Evolutionary conservation across 2,329 filamentous ascomycete genomes (phyloP).

Genomic region (Calonectria henricotiae): DNA sequence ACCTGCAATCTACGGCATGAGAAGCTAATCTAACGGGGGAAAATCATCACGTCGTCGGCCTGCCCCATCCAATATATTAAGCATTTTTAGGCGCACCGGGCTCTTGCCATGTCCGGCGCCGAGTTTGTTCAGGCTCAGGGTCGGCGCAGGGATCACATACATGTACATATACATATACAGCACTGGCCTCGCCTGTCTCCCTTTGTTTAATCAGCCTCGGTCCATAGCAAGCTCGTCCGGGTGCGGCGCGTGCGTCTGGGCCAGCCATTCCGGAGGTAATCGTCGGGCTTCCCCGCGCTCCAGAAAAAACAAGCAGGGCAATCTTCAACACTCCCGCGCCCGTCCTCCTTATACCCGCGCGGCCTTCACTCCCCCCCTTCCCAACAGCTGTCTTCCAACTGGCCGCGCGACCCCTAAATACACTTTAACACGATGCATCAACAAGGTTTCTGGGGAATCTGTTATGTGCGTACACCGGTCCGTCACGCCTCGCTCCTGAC

Average conservation of each 20-base stretch:
- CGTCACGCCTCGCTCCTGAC: neutral
- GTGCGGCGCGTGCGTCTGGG: slow-evolving; percentile 37
- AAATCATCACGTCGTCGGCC: slow-evolving; percentile 8
- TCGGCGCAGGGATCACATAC: neutral
- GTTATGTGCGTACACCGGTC: slow-evolving; percentile 8
- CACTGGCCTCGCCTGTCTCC: slow-evolving; percentile 16
- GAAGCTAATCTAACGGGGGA: slow-evolving; percentile 13
- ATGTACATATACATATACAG: neutral
- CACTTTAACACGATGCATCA: slow-evolving; percentile 11
- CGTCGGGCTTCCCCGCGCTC: slow-evolving; percentile 43
- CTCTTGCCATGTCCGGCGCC: neutral
- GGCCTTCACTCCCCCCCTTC: neutral
- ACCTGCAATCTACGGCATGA: slow-evolving; percentile 14
- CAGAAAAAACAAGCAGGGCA: slow-evolving; percentile 1
- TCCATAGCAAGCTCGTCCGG: slow-evolving; percentile 29
- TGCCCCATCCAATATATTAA: neutral
- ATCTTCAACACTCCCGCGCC: slow-evolving; percentile 3
- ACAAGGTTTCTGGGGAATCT: slow-evolving; percentile 23
- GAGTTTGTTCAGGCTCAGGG: neutral
- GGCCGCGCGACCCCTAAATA: slow-evolving; percentile 11
- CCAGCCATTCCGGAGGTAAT: slow-evolving; percentile 40
- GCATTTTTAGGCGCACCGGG: slow-evolving; percentile 7
- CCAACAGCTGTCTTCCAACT: neutral
- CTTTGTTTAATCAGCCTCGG: slow-evolving; percentile 12
- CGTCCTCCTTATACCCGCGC: slow-evolving; percentile 14